These are phyloP conservation scores for Sodiomyces alkalinus DNA, from an alignment of 2,329 filamentous ascomycete species.

Conservation along the genomic window DNA sequence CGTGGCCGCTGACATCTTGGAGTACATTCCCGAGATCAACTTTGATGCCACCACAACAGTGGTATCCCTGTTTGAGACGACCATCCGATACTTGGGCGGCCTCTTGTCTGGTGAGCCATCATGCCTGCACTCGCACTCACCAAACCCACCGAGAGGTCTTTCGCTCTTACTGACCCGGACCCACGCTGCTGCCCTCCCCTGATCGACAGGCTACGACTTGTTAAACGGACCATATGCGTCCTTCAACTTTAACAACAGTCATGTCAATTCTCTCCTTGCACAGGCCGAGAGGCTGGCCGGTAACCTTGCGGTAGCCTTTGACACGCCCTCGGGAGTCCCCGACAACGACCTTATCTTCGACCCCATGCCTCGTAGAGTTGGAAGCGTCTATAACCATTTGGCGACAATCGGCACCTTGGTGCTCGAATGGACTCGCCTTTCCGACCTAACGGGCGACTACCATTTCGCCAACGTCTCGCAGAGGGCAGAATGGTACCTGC, in stretches of 20 bases:
- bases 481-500: constrained; percentile 52
- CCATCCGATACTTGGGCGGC: constrained; percentile 74
- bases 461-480: constrained; percentile 53
- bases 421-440: constrained; percentile 71
- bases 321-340: constrained; percentile 61
- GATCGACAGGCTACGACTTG: constrained; percentile 45
- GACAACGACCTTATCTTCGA: constrained; percentile 51
- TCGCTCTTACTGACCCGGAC: too few relatives aligned
- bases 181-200: not conserved
- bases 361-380: constrained; percentile 30
- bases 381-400: constrained; percentile 47
- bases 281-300: constrained; percentile 59
- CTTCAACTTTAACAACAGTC: constrained; percentile 25
- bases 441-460: constrained; percentile 54
- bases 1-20: constrained; percentile 55
- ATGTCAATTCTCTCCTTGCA: constrained; percentile 43
- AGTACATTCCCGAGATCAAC: constrained; percentile 55
- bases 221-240: constrained; percentile 48
- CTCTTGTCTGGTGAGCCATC: constrained; percentile 57
- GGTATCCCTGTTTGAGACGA: constrained; percentile 79
- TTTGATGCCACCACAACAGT: constrained; percentile 44
- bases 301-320: constrained; percentile 60
- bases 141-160: not conserved
- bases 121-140: too few relatives aligned
- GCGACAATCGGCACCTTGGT: constrained; percentile 67